phyloP scores from a whole-genome alignment of 2,329 filamentous ascomycete species.

The Xylariaceae sp. region DNA sequence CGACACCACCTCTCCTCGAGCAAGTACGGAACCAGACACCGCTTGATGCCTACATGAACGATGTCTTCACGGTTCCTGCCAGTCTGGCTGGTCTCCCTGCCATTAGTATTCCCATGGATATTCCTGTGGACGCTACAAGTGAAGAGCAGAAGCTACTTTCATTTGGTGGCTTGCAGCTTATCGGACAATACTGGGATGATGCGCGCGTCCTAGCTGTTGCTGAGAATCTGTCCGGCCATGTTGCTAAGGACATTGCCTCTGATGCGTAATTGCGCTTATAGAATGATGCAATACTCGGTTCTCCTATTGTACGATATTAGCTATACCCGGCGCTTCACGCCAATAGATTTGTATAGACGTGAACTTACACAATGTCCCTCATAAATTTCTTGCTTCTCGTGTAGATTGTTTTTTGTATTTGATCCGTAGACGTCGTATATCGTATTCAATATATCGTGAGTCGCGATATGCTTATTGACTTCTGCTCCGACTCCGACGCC shows the following conservation, averaged over 20 bases:
- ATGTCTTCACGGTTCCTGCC: slow-evolving; percentile 92
- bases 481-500: neutral
- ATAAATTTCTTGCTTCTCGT: neutral
- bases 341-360: slow-evolving; percentile 3
- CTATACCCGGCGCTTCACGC: slow-evolving; percentile 5
- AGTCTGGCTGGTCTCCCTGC: slow-evolving; percentile 88
- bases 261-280: neutral
- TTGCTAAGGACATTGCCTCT: slow-evolving; percentile 8
- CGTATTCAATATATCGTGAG: neutral
- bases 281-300: neutral
- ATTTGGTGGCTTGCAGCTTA: slow-evolving; percentile 64
- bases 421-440: neutral
- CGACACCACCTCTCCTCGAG: slow-evolving; percentile 60
- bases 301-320: slow-evolving; percentile 13
- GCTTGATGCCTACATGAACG: slow-evolving; percentile 82
- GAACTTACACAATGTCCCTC: slow-evolving; percentile 4
- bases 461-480: neutral
- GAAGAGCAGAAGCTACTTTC: slow-evolving; percentile 34
- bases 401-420: neutral
- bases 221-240: slow-evolving; percentile 30
- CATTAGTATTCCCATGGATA: slow-evolving; percentile 68
- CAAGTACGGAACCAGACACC: slow-evolving; percentile 51
- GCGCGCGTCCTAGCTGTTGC: slow-evolving; percentile 56
- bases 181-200: slow-evolving; percentile 80
- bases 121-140: slow-evolving; percentile 29